These are phyloP conservation scores for Parascedosporium putredinis DNA, from an alignment of 2,329 filamentous ascomycete genomes.

Conservation along the genomic window DNA sequence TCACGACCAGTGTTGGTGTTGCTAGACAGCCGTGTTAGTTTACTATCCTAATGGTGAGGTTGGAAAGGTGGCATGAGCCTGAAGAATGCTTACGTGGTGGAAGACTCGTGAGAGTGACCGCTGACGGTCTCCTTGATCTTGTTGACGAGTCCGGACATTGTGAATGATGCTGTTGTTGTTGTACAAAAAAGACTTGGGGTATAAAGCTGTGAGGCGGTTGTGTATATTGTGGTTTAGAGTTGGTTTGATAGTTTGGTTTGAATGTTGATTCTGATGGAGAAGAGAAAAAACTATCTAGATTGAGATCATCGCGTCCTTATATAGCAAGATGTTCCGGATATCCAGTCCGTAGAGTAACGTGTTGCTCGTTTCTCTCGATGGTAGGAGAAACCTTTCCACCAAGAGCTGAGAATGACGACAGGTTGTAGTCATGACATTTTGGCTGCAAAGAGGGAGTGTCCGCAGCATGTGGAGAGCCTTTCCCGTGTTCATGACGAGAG, in stretches of 20 bases:
- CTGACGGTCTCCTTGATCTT: slow-evolving; percentile 5
- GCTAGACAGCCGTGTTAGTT: background rate
- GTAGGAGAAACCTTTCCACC: background rate
- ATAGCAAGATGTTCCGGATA: background rate
- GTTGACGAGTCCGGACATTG: slow-evolving; percentile 3
- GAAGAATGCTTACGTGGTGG: background rate
- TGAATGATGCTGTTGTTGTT: background rate
- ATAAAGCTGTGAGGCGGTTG: background rate
- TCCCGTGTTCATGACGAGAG: background rate
- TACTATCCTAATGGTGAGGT: too few species aligned
- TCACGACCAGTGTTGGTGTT: background rate
- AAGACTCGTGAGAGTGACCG: background rate
- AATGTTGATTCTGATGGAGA: background rate
- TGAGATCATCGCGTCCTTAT: background rate
- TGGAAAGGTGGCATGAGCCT: too few species aligned
- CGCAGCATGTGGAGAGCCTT: background rate
- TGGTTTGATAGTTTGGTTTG: background rate
- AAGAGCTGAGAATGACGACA: background rate
- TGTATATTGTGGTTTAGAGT: background rate
- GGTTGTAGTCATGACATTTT: background rate
- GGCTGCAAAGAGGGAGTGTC: background rate
- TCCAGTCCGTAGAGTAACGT: background rate
- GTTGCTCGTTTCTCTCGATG: background rate
- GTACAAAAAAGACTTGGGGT: background rate
- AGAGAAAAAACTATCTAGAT: background rate